phyloP scores from a whole-genome alignment of 345 rosid genomes.

The Citropsis articulata region DNA sequence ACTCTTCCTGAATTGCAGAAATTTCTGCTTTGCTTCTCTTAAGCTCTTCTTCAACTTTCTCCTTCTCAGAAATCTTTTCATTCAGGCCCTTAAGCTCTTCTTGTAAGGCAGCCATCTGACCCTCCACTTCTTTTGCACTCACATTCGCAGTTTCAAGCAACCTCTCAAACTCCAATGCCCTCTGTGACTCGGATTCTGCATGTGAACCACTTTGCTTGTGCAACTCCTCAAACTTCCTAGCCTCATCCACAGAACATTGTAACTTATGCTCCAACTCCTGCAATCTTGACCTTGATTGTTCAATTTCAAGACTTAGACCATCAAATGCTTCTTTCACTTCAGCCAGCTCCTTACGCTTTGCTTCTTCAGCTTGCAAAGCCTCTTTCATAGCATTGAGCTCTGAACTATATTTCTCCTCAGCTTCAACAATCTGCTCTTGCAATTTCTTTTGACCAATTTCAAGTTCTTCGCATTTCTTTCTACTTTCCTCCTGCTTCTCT shows the following conservation, averaged over 20 bases:
- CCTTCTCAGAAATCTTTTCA: slow-evolving; percentile 60
- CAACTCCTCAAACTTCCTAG: slow-evolving; percentile 75
- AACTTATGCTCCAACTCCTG: slow-evolving; percentile 64
- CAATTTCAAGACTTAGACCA: slow-evolving; percentile 59
- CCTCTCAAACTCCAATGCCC: slow-evolving; percentile 73
- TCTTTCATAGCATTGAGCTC: slow-evolving; percentile 62
- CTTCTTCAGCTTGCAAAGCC: slow-evolving; percentile 64
- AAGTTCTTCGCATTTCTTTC: slow-evolving; percentile 61
- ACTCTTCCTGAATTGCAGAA: slow-evolving; percentile 62
- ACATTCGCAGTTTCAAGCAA: slow-evolving; percentile 59
- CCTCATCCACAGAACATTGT: slow-evolving; percentile 52
- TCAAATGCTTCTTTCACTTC: slow-evolving; percentile 78
- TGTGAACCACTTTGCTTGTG: slow-evolving; percentile 70
- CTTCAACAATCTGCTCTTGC: slow-evolving; percentile 66
- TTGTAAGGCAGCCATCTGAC: slow-evolving; percentile 48
- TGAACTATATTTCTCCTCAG: slow-evolving; percentile 53
- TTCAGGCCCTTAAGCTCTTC: slow-evolving; percentile 70
- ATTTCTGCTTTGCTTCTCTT: slow-evolving; percentile 56
- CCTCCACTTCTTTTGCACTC: slow-evolving; percentile 63
- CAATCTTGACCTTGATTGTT: slow-evolving; percentile 60
- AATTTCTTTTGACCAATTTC: slow-evolving; percentile 56
- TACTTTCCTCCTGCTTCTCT: slow-evolving; percentile 56
- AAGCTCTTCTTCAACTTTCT: slow-evolving; percentile 70
- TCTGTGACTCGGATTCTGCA: slow-evolving; percentile 73
- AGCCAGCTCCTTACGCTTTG: slow-evolving; percentile 65